Percentiles rank a stretch among this genome's conserved stretches.
These are phyloP conservation scores for Colletotrichum gloeosporioides DNA, from an alignment of 2,329 filamentous ascomycete species.

Conservation along the genomic window DNA sequence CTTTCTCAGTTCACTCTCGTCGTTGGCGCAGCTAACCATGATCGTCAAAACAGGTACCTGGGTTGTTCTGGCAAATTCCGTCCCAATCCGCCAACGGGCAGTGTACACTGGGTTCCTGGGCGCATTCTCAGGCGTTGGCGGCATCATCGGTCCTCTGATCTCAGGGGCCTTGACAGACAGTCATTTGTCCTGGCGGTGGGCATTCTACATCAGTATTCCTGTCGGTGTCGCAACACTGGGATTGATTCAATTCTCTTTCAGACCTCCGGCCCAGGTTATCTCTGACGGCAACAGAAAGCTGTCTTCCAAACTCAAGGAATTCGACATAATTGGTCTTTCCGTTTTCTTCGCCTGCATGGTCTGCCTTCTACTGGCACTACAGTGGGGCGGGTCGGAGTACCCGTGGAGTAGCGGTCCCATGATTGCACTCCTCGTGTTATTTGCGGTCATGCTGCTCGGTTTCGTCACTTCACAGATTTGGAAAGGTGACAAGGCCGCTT, in stretches of 20 bases:
- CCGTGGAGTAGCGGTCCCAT: slow-evolving; percentile 36
- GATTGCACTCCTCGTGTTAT: slow-evolving; percentile 37
- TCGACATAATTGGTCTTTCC: slow-evolving; percentile 26
- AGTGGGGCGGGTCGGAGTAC: slow-evolving; percentile 44
- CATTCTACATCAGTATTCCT: slow-evolving; percentile 30
- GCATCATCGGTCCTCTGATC: slow-evolving; percentile 27
- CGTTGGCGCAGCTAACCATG: background rate
- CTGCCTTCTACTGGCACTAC: slow-evolving; percentile 49
- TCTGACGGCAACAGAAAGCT: slow-evolving; percentile 12
- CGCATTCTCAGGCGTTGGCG: slow-evolving; percentile 42
- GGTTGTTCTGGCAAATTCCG: slow-evolving; percentile 43
- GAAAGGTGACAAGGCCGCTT: slow-evolving; percentile 38
- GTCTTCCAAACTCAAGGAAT: slow-evolving; percentile 22
- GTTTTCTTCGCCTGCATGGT: slow-evolving; percentile 29
- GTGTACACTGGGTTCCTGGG: slow-evolving; percentile 42
- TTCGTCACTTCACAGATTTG: slow-evolving; percentile 38
- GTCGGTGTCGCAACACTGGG: slow-evolving; percentile 26
- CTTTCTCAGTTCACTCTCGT: background rate
- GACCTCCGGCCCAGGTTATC: background rate
- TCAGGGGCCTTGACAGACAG: slow-evolving; percentile 32
- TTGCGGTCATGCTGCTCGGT: slow-evolving; percentile 30
- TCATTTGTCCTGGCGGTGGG: slow-evolving; percentile 37
- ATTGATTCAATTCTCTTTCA: slow-evolving; percentile 31
- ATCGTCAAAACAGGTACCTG: slow-evolving; percentile 33
- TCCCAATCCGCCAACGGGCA: slow-evolving; percentile 36